Percentiles rank a stretch among this genome's conserved stretches.
phyloP scores from a whole-genome alignment of 805 yeast genomes.

The Scheffersomyces ergatensis region DNA sequence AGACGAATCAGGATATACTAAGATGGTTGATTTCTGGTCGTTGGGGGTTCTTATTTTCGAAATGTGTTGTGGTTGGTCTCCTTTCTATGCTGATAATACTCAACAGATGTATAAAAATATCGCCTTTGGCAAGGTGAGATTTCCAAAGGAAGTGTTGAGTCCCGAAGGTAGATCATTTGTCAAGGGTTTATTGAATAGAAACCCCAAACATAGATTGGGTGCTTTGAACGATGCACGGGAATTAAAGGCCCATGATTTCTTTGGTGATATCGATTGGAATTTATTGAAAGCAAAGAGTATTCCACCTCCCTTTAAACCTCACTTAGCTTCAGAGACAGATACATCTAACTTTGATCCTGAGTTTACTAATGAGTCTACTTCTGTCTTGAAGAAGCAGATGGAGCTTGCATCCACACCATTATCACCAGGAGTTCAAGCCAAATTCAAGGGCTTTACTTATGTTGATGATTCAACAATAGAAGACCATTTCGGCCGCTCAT shows the following conservation, averaged over 20 bases:
- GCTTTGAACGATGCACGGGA: constrained; percentile 91
- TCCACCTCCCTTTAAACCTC: constrained; percentile 97
- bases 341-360: constrained; percentile 98
- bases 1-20: constrained; percentile 95
- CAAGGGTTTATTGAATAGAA: constrained; percentile 90
- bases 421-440: constrained; percentile 93
- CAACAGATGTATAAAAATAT: constrained; percentile 99
- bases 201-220: constrained; percentile 93
- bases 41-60: constrained; percentile 94
- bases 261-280: constrained; percentile 89
- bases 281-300: constrained; percentile 72
- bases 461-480: constrained; percentile 93
- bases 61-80: constrained; percentile 99
- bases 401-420: constrained; percentile 74
- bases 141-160: constrained; percentile 92
- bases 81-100: constrained; percentile 95
- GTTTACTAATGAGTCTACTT: constrained; percentile 88
- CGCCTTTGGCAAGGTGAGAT: constrained; percentile 96
- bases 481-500: constrained; percentile 59
- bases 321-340: constrained; percentile 84
- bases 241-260: constrained; percentile 87
- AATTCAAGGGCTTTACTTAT: constrained; percentile 94
- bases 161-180: constrained; percentile 94
- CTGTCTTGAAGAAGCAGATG: constrained; percentile 68
- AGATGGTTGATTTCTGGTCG: constrained; percentile 99